phyloP scores from a whole-genome alignment of 768 basidiomycete genomes.

The Boletus tomentosulus region DNA sequence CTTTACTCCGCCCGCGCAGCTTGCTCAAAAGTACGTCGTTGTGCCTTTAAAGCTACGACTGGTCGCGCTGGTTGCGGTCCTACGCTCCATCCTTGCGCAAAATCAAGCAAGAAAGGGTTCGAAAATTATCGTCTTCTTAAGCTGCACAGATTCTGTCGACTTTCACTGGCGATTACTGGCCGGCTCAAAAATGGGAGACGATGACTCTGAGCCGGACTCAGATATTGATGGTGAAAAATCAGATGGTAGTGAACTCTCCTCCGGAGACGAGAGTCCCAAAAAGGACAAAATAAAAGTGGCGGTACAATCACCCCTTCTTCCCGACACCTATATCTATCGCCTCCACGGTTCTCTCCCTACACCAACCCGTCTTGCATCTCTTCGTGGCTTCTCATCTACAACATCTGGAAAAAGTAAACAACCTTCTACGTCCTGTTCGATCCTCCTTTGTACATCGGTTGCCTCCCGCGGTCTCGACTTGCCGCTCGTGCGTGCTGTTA shows the following conservation, averaged over 20 bases:
- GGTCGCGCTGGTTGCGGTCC: constrained; percentile 81
- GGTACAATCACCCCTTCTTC: constrained; percentile 70
- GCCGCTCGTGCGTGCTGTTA: constrained; percentile 87
- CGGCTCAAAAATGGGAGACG: constrained; percentile 59
- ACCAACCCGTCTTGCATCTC: constrained; percentile 69
- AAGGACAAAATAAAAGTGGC: constrained; percentile 43
- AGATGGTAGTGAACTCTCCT: constrained; percentile 21
- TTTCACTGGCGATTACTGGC: constrained; percentile 90
- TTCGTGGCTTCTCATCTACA: constrained; percentile 71
- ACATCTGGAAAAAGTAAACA: constrained; percentile 29
- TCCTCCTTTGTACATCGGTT: constrained; percentile 93
- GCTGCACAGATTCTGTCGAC: constrained; percentile 97
- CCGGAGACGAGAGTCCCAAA: constrained; percentile 24
- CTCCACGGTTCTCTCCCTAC: constrained; percentile 92
- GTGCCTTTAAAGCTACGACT: constrained; percentile 93
- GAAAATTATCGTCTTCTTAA: constrained; percentile 93
- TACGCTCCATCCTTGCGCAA: constrained; percentile 75
- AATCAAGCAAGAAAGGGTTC: constrained; percentile 47
- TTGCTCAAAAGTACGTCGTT: constrained; percentile 85
- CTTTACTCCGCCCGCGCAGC: constrained; percentile 92
- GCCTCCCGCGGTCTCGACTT: constrained; percentile 98
- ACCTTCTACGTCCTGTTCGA: constrained; percentile 45
- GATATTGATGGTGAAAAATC: constrained; percentile 24
- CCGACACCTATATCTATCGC: constrained; percentile 76
- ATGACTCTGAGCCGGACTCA: constrained; percentile 22